Evolutionary conservation across 805 yeast species (phyloP).

Genomic region (Metahyphopichia silvanorum): DNA sequence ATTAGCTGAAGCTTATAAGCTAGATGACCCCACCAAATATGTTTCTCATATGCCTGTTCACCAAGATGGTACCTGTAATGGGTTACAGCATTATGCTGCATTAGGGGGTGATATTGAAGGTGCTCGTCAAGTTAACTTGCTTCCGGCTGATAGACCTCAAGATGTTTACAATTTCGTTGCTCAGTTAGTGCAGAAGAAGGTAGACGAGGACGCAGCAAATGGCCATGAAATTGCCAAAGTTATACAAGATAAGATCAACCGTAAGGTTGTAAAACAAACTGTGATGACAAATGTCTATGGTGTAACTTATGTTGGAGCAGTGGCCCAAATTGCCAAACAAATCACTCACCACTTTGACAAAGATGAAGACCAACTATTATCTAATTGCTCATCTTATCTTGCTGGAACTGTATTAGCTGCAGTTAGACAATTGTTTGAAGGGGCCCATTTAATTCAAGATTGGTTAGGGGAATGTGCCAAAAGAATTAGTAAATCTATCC

Average conservation of each 20-base stretch:
- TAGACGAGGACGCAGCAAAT: constrained; percentile 50
- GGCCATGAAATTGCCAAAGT: constrained; percentile 55
- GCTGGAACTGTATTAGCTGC: constrained; percentile 79
- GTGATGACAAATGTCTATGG: constrained; percentile 99
- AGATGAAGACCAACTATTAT: constrained; percentile 37
- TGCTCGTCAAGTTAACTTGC: constrained; percentile 73
- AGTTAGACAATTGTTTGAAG: constrained; percentile 78
- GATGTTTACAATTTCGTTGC: constrained; percentile 78
- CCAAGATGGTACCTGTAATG: constrained; percentile 87
- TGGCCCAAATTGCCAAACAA: constrained; percentile 81
- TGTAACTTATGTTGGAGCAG: constrained; percentile 91
- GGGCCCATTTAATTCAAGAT: constrained; percentile 94
- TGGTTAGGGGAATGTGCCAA: constrained; percentile 91
- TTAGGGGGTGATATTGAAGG: constrained; percentile 83
- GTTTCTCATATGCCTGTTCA: constrained; percentile 76
- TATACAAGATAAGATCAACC: constrained; percentile 60
- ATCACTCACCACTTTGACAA: constrained; percentile 56
- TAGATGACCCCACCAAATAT: constrained; percentile 62
- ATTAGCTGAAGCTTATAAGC: constrained; percentile 54
- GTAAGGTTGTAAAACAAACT: constrained; percentile 93
- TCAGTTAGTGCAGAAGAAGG: constrained; percentile 51
- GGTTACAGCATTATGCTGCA: constrained; percentile 84
- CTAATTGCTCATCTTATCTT: constrained; percentile 48
- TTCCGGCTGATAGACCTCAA: constrained; percentile 69
- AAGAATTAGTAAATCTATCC: constrained; percentile 71